A percentile compares a stretch with the other conserved stretches of the same genome.
Evolutionary conservation across 345 rosid species (phyloP).

Genomic region (Salix dunnii): DNA sequence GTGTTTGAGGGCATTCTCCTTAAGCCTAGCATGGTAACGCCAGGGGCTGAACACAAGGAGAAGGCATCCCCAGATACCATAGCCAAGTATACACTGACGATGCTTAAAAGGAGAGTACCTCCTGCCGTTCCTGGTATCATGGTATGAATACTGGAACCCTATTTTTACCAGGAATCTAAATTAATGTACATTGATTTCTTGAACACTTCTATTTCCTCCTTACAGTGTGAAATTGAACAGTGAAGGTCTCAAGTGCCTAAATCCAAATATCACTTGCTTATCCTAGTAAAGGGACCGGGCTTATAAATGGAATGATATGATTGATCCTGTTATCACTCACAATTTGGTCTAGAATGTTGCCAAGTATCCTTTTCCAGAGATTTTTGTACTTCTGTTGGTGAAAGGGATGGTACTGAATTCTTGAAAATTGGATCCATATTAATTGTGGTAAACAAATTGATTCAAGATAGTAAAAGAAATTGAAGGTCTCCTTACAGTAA

Average conservation of each 20-base stretch:
- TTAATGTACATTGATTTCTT: not conserved
- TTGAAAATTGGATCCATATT: not conserved
- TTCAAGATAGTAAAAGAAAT: not conserved
- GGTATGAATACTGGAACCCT: constrained; percentile 38
- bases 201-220: not conserved
- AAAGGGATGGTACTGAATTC: not conserved
- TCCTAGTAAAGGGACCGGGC: not conserved
- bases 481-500: not conserved
- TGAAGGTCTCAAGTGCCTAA: not conserved
- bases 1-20: constrained; percentile 84
- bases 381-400: not conserved
- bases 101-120: constrained; percentile 92
- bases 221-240: not conserved
- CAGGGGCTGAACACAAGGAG: constrained; percentile 91
- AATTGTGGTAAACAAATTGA: not conserved
- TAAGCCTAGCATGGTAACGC: constrained; percentile 99
- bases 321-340: too few species aligned
- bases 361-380: too few species aligned
- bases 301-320: too few species aligned
- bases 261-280: not conserved
- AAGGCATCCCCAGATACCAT: constrained; percentile 87
- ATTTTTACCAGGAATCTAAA: not conserved
- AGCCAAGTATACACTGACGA: constrained; percentile 83
- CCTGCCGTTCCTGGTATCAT: constrained; percentile 98
- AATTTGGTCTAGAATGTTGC: too few species aligned